Base-by-base conservation (phyloP, 768 basidiomycete species). In the Baorangia bicolor region DNA sequence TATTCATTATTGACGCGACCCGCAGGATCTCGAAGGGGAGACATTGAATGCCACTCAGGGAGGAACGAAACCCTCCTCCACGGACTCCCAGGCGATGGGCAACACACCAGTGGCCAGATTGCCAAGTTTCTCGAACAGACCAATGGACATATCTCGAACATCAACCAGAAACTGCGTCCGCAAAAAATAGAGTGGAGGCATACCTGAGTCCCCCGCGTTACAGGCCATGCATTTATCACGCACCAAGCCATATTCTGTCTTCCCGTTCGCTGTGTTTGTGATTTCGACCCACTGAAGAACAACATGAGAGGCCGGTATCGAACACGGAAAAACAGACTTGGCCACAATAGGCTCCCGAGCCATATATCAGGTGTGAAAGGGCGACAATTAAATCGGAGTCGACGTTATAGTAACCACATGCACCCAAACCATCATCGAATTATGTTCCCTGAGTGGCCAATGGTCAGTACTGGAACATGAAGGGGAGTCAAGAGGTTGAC, bases 191-290 rank as follows among this genome's bases (percentile, higher is more conserved):
- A 27, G 25, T 23, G 13, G 28, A 68, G 12, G 14, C 79, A 54
- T 67, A 87, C 87, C 87, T 51, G 88, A 69, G 63, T 82, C 80
- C 48, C 66, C 59, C 2, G 69, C 55, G 33, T 66, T 73, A 67
- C 87, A 89, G 20, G 76, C 72, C 21, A 72, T 69, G 71, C 88
- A 90, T 64, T 78, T 76, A 69, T 90, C 88, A 35, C 74, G 74
- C 54, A 80, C 77, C 56, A 68, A 69, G 45, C 77, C 85, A 51
- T 76, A 81, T 25, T 76, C 79, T 40, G 58, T 72, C 58, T 78
- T 73, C 61, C 79, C 79, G 58, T 79, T 86, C 27, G 69, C 74
- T 16, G 72, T 77, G 73, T 87, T 83, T 37, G 76, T 79, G 61
- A 90, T 80, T 56, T 74, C 57, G 51, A 88, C 73, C 72, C 74